Evolutionary conservation across 345 rosid genomes (phyloP).

Genomic region (Pistacia integerrima): DNA sequence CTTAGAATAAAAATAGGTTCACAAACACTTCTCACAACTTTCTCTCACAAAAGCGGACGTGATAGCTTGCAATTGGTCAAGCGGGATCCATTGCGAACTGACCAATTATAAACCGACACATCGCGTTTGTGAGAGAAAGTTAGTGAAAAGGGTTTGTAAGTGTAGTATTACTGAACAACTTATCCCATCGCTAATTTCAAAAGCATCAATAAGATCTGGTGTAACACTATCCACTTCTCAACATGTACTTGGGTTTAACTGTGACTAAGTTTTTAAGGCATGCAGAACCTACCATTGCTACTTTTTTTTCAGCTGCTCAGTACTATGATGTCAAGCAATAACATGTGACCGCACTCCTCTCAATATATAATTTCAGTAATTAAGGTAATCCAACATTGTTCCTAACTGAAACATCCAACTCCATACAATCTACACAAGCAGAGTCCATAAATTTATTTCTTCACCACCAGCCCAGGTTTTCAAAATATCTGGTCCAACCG

Average conservation of each 20-base stretch:
- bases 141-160: too few species aligned
- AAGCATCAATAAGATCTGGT: background rate
- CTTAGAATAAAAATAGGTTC: background rate
- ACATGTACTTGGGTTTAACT: slow-evolving; percentile 7
- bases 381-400: background rate
- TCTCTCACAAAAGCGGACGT: too few species aligned
- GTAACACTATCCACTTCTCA: background rate
- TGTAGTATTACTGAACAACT: too few species aligned
- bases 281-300: slow-evolving; percentile 6
- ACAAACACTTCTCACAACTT: too few species aligned
- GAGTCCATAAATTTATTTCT: too few species aligned
- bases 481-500: too few species aligned
- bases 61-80: too few species aligned
- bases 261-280: background rate
- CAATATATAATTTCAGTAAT: background rate
- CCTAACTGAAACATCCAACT: slow-evolving; percentile 7
- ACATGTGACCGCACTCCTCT: background rate
- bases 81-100: too few species aligned
- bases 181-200: background rate
- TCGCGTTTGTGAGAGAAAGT: too few species aligned
- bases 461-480: background rate
- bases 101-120: too few species aligned
- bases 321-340: slow-evolving; percentile 6
- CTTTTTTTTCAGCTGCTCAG: slow-evolving; percentile 8
- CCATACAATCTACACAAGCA: background rate